These are phyloP conservation scores for Leccinum boreale DNA, from an alignment of 768 basidiomycete species.

Conservation along the genomic window DNA sequence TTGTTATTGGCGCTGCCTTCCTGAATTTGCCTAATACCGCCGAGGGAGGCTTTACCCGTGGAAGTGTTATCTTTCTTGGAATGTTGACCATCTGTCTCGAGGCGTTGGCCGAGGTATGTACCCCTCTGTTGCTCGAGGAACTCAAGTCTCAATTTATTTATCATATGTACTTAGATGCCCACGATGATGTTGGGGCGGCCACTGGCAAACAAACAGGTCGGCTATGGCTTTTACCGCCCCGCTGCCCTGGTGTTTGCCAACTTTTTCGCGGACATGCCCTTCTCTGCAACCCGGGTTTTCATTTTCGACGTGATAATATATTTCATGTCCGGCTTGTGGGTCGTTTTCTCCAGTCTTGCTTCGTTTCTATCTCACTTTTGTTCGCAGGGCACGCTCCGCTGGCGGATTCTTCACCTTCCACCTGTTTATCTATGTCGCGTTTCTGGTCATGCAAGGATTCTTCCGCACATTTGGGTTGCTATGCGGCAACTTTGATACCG, in stretches of 20 bases:
- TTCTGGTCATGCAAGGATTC: constrained; percentile 77
- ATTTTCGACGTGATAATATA: constrained; percentile 66
- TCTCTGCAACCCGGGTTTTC: constrained; percentile 57
- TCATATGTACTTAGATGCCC: constrained; percentile 46
- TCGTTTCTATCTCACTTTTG: constrained; percentile 10
- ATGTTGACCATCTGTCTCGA: constrained; percentile 67
- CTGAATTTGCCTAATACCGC: constrained; percentile 70
- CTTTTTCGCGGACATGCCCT: constrained; percentile 65
- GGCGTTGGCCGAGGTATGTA: constrained; percentile 63
- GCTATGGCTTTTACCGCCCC: constrained; percentile 64
- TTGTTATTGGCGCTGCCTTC: constrained; percentile 73
- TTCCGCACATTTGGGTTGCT: constrained; percentile 71
- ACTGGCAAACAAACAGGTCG: constrained; percentile 65
- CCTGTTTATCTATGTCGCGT: constrained; percentile 61
- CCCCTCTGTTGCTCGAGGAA: constrained; percentile 2
- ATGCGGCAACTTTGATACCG: constrained; percentile 52
- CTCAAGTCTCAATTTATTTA: constrained; percentile 1
- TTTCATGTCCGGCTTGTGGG: constrained; percentile 57
- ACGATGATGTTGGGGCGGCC: constrained; percentile 79
- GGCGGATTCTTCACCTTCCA: constrained; percentile 57
- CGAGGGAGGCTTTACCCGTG: constrained; percentile 83
- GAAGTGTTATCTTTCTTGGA: constrained; percentile 73
- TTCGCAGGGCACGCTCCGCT: constrained; percentile 31
- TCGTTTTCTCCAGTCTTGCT: constrained; percentile 22
- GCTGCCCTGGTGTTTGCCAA: constrained; percentile 64